phyloP scores from a whole-genome alignment of 768 basidiomycete species.

The Tricholoma saponaceum region DNA sequence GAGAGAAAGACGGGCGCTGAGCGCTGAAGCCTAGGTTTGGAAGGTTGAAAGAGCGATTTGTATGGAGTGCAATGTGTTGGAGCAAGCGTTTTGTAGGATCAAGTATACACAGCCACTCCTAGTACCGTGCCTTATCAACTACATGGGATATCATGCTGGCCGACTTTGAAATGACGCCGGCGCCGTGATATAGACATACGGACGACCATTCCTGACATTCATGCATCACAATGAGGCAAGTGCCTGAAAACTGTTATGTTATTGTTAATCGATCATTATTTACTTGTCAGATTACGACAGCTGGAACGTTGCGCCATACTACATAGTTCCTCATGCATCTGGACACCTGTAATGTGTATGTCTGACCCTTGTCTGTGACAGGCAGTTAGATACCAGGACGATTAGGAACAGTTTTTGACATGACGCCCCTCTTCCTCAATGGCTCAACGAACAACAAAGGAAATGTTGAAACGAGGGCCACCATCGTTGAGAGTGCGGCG shows the following conservation, averaged over 20 bases:
- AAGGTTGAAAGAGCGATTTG: constrained; percentile 11
- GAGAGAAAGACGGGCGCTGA: constrained; percentile 12
- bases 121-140: constrained; percentile 6
- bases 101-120: constrained; percentile 16
- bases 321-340: background rate
- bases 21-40: constrained; percentile 11
- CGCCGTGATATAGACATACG: background rate
- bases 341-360: background rate
- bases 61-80: constrained; percentile 9
- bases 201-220: constrained; percentile 5
- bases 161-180: background rate
- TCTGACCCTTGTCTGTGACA: background rate
- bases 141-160: background rate
- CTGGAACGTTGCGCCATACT: background rate
- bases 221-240: background rate
- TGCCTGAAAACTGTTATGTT: background rate
- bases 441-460: constrained; percentile 5
- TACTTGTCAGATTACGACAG: background rate
- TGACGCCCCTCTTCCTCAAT: constrained; percentile 7
- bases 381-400: background rate
- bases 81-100: constrained; percentile 11
- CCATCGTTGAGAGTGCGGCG: constrained; percentile 5
- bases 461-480: constrained; percentile 4
- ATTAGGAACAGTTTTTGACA: constrained; percentile 17
- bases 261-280: background rate